Conservation (phyloP, 1,284 basidiomycete genomes). For the Cryptococcus floricola region DNA sequence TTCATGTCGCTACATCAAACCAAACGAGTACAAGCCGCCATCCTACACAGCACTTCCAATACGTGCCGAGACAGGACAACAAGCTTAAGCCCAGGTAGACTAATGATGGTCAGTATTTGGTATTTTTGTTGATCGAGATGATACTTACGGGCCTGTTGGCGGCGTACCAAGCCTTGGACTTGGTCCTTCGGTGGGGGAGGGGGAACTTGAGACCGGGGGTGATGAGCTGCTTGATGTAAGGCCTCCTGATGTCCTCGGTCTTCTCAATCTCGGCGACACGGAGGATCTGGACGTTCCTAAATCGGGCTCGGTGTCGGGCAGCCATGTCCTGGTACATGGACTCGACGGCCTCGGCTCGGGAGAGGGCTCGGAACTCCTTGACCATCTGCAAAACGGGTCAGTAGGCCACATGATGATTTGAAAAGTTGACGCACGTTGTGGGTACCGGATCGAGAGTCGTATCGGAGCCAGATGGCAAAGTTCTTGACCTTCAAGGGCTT, state of each 20-base stretch:
- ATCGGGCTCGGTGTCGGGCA: slow-evolving; percentile 96
- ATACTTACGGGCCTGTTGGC: slow-evolving; percentile 47
- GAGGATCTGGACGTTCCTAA: slow-evolving; percentile 77
- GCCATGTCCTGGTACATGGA: slow-evolving; percentile 99
- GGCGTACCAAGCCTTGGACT: slow-evolving; percentile 51
- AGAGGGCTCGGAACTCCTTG: slow-evolving; percentile 94
- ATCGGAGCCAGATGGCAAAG: slow-evolving; percentile 99
- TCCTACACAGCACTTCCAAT: slow-evolving; percentile 12
- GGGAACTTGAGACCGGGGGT: slow-evolving; percentile 93
- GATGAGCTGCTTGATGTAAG: slow-evolving; percentile 96
- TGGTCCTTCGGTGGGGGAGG: slow-evolving; percentile 76
- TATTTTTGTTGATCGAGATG: neutral
- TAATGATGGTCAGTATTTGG: neutral
- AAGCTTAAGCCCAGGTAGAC: slow-evolving; percentile 45
- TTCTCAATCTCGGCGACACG: slow-evolving; percentile 73
- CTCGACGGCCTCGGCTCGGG: slow-evolving; percentile 92
- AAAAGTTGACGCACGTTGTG: slow-evolving; percentile 63
- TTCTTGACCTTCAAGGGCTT: slow-evolving; percentile 98
- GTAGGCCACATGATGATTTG: neutral
- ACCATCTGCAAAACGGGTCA: slow-evolving; percentile 50
- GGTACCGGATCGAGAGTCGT: slow-evolving; percentile 95
- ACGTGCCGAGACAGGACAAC: slow-evolving; percentile 6
- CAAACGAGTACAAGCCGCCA: slow-evolving; percentile 18
- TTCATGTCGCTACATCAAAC: slow-evolving; percentile 27
- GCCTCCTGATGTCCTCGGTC: slow-evolving; percentile 74